These are phyloP conservation scores for Helminthosporium solani DNA, from an alignment of 2,329 filamentous ascomycete species.

Conservation along the genomic window DNA sequence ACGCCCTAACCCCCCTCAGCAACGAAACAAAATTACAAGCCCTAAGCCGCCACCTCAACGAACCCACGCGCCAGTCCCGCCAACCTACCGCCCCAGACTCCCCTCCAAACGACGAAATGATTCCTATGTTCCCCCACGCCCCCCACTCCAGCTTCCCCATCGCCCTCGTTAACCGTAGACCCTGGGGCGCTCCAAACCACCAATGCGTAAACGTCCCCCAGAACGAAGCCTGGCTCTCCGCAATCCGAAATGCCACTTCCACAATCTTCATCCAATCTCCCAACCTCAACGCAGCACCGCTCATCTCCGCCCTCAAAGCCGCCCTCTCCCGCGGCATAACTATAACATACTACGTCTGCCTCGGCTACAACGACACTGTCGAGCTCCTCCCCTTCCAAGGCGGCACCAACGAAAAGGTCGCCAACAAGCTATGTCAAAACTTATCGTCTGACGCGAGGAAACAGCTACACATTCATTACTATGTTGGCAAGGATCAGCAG, in stretches of 20 bases:
- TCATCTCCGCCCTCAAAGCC: constrained; percentile 63
- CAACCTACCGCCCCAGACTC: constrained; percentile 57
- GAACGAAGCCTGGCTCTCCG: constrained; percentile 72
- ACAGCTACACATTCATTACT: constrained; percentile 65
- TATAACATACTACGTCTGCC: constrained; percentile 70
- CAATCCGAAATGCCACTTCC: constrained; percentile 63
- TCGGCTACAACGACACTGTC: constrained; percentile 77
- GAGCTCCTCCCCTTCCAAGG: constrained; percentile 75
- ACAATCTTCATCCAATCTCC: constrained; percentile 78
- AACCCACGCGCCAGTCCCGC: constrained; percentile 54
- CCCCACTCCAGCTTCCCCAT: constrained; percentile 64
- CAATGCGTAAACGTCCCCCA: constrained; percentile 66
- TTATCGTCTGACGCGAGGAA: constrained; percentile 53
- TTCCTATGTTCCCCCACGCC: constrained; percentile 62
- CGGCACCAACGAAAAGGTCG: constrained; percentile 72
- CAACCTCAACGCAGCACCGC: constrained; percentile 69
- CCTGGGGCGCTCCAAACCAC: constrained; percentile 65
- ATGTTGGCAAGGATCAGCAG: constrained; percentile 72
- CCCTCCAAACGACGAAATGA: constrained; percentile 58
- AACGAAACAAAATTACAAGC: constrained; percentile 59
- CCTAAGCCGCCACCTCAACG: constrained; percentile 64
- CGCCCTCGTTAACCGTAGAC: constrained; percentile 68
- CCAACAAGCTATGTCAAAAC: constrained; percentile 58
- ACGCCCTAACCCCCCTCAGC: constrained; percentile 52
- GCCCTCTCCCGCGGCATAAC: constrained; percentile 68